Conservation (phyloP, 352 stramenopile genomes). For the Phytophthora pisi region DNA sequence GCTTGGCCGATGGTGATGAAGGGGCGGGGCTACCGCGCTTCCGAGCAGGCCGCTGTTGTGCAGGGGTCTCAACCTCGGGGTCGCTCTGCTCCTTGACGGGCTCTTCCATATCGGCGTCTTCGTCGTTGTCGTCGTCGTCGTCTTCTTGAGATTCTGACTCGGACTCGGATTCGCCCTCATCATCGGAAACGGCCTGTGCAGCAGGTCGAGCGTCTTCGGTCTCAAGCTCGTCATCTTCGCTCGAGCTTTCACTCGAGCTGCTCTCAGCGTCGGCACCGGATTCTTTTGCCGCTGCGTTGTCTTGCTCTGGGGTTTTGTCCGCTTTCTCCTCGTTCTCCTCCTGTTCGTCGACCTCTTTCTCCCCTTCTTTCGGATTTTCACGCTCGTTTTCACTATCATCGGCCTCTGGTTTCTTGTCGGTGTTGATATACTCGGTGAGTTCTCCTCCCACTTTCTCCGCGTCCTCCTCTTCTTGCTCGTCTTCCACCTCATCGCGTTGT, state of each 20-base stretch:
- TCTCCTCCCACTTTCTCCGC: constrained; percentile 20
- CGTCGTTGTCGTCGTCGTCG: not conserved
- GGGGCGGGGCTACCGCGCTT: constrained; percentile 12
- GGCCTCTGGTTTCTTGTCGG: not conserved
- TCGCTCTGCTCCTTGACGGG: not conserved
- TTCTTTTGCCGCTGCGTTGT: constrained; percentile 1
- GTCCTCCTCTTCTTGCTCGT: too few species aligned
- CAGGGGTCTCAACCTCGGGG: not conserved
- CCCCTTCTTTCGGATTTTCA: not conserved
- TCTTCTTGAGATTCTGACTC: too few species aligned
- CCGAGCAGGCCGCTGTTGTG: not conserved
- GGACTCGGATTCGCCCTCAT: not conserved
- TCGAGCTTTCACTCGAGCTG: constrained; percentile 20
- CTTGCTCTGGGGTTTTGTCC: not conserved
- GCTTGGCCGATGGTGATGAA: constrained; percentile 12
- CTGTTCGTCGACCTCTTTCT: not conserved
- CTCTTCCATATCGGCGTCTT: constrained; percentile 13
- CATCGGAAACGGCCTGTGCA: constrained; percentile 9
- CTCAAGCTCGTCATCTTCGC: constrained; percentile 17
- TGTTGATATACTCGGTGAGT: not conserved
- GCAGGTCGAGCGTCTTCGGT: constrained; percentile 13
- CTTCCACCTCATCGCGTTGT: constrained; percentile 20
- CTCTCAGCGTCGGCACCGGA: constrained; percentile 8
- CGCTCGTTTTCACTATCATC: not conserved
- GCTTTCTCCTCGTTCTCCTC: constrained; percentile 1